Evolutionary conservation across 1,139 yeast species (phyloP).

Genomic region (Diutina mesorugosa): DNA sequence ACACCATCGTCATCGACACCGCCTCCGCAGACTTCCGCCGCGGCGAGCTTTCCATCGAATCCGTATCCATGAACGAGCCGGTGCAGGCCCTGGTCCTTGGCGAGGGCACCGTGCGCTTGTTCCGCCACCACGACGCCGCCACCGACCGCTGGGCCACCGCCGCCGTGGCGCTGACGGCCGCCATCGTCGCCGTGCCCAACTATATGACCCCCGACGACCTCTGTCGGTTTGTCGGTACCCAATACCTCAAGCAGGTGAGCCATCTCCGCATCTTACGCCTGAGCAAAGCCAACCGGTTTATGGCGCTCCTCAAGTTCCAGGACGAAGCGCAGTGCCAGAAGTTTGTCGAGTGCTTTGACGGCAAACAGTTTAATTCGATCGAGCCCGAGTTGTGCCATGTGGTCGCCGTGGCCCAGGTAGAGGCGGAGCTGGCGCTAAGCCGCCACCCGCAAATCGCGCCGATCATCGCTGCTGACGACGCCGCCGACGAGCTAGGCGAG

Average conservation of each 20-base stretch:
- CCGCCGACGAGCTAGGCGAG: background rate
- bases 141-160: background rate
- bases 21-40: background rate
- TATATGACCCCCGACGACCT: constrained; percentile 81
- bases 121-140: background rate
- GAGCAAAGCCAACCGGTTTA: constrained; percentile 54
- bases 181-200: constrained; percentile 77
- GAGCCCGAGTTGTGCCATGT: constrained; percentile 84
- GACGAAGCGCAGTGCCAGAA: constrained; percentile 39
- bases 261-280: constrained; percentile 66
- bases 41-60: background rate
- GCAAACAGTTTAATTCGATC: constrained; percentile 70
- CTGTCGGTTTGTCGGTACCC: constrained; percentile 65
- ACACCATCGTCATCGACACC: background rate
- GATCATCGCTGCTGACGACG: constrained; percentile 36
- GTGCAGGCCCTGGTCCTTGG: background rate
- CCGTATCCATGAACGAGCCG: background rate
- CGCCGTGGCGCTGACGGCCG: constrained; percentile 30
- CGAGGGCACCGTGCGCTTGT: background rate
- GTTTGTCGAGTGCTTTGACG: constrained; percentile 59
- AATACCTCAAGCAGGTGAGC: constrained; percentile 41
- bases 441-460: constrained; percentile 24
- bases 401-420: constrained; percentile 50
- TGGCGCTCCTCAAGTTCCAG: constrained; percentile 68
- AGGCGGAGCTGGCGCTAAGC: background rate